A percentile compares a stretch with the other conserved stretches of the same genome.
Evolutionary conservation across 2,329 filamentous ascomycete species (phyloP).

Genomic region (Curvularia sp.): DNA sequence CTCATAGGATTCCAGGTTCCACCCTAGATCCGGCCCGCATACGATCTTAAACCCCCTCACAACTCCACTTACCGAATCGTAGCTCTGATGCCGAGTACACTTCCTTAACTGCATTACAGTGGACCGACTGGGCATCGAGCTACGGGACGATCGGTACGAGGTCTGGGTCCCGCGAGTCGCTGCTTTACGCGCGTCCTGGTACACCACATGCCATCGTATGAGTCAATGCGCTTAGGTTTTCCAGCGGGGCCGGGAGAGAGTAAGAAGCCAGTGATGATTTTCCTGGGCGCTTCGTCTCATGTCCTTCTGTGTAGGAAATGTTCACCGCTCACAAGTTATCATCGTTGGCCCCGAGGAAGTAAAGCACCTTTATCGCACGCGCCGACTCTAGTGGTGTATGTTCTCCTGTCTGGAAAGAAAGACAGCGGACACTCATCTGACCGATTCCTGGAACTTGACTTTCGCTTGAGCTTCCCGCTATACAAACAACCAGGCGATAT

Average conservation of each 20-base stretch:
- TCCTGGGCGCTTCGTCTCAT: too few relatives aligned
- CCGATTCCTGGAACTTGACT: neutral
- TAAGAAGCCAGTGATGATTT: neutral
- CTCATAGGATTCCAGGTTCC: neutral
- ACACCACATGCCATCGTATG: neutral
- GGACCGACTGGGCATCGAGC: neutral
- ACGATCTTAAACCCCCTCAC: neutral
- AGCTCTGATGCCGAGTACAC: neutral
- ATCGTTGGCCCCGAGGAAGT: neutral
- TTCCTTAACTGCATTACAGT: neutral
- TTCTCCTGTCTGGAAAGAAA: neutral
- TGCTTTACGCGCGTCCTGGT: neutral
- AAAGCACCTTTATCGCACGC: neutral
- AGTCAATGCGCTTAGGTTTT: neutral
- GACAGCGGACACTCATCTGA: neutral
- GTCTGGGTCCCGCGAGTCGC: neutral
- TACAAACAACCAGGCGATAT: neutral
- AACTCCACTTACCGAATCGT: neutral
- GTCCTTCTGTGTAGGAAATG: neutral
- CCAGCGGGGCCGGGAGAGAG: neutral
- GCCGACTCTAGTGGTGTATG: neutral
- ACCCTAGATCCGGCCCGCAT: neutral
- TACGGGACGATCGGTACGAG: neutral
- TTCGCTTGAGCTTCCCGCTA: neutral
- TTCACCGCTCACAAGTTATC: neutral